Base-by-base conservation (phyloP, 2,329 filamentous ascomycete species). In the Penicillium griseofulvum region DNA sequence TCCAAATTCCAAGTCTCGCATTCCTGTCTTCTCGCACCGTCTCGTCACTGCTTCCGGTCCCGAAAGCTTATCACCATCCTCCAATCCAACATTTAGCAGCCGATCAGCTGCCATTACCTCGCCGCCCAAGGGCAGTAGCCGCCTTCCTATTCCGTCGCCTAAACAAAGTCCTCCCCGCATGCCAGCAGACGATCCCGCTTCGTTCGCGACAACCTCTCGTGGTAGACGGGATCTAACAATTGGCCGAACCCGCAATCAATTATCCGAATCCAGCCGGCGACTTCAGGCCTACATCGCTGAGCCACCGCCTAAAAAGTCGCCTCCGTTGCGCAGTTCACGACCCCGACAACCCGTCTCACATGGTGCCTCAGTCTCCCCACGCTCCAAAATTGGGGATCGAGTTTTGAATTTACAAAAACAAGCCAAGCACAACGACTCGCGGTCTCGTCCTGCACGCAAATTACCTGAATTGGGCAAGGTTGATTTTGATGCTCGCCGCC, bases 401-500 rank as follows among this genome's bases (percentile, higher is more conserved):
- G 78, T 84, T 59, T 76, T 72, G 31, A 71, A 65, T 57, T 69
- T 77, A 47, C 77, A 74, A 67, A 73, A 58, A 54, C 68, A 70
- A 45, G 68, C 67, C 48, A 71, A 71, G 48, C 62, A 72, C 49
- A 69, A 57, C 45, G 68, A 70, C 31, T 54, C 57, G 11, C 68
- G 69, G 62, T 72, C 68, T 26, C 69, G 69, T 55, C 66, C 68
- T 46, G 71, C 69, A 57, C 75, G 75, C 59, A 78, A 75, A 60
- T 78, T 83, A 33, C 82, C 81, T n/a, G 81, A 85, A 65, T 65
- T 92, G 55, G 87, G 87, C 1, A 87, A 88, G 56, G 89, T 95
- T 49, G 90, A 96, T 72, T 94, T 95, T 69, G 90, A 88, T 56
- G 89, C 90, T 62, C 83, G 90, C 48, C 83, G 91, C 64, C 87